Evolutionary conservation across 2,329 filamentous ascomycete species (phyloP).

Genomic region (Trichoderma lentiforme): DNA sequence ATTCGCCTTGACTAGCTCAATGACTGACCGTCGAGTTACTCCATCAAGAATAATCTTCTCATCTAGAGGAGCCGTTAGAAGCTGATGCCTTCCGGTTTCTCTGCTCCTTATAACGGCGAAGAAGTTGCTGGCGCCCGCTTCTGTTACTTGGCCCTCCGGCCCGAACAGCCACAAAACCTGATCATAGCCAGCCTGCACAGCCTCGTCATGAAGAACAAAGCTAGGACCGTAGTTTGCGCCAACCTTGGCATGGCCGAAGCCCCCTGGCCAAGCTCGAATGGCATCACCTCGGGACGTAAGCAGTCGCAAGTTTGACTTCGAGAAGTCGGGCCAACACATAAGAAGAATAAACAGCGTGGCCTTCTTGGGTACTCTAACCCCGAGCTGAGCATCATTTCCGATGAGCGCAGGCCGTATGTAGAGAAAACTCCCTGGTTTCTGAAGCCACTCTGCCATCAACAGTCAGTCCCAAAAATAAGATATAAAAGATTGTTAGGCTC

Average conservation of each 20-base stretch:
- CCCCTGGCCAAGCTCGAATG: conserved; percentile 88
- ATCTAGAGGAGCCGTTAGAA: too few species aligned
- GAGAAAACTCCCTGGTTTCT: too few species aligned
- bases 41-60: too few species aligned
- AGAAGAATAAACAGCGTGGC: too few species aligned
- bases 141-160: conserved; percentile 71
- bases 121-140: conserved; percentile 90
- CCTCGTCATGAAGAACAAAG: conserved; percentile 72
- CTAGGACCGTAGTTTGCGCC: conserved; percentile 91
- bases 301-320: too few species aligned
- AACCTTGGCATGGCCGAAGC: conserved; percentile 87
- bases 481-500: too few species aligned
- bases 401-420: too few species aligned
- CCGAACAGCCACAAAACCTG: conserved; percentile 93
- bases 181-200: conserved; percentile 67
- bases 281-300: conserved; percentile 50
- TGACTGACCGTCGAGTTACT: background rate
- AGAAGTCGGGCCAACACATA: too few species aligned
- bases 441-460: background rate
- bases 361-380: too few species aligned
- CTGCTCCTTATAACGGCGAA: conserved; percentile 43
- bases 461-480: background rate
- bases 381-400: too few species aligned
- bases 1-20: background rate
- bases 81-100: too few species aligned